Percentiles rank a stretch among this genome's conserved stretches.
These are phyloP conservation scores for Neurospora sp. DNA, from an alignment of 2,329 filamentous ascomycete genomes.

Conservation along the genomic window DNA sequence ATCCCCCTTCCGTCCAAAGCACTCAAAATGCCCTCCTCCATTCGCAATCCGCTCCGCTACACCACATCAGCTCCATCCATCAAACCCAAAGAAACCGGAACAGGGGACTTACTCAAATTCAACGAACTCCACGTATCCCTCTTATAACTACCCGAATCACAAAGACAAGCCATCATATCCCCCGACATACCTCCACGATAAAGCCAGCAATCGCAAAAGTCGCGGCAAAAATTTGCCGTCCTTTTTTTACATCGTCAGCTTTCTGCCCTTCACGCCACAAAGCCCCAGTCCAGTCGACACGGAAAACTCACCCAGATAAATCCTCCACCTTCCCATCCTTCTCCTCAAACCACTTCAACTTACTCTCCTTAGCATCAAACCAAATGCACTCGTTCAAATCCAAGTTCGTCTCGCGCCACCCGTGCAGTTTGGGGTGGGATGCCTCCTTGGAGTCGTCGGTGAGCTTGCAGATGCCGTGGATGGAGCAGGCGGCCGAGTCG, in stretches of 20 bases:
- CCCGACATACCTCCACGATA: background rate
- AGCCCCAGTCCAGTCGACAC: too few relatives aligned
- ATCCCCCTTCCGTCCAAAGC: background rate
- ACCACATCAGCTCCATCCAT: background rate
- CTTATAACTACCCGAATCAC: background rate
- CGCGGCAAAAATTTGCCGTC: background rate
- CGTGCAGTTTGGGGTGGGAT: background rate
- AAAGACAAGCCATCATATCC: background rate
- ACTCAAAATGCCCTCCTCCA: background rate
- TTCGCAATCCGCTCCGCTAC: background rate
- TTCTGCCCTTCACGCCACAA: too few relatives aligned
- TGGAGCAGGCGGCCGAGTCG: background rate
- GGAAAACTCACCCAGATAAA: too few relatives aligned
- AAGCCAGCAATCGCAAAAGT: background rate
- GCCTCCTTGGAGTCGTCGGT: background rate
- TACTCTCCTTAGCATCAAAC: background rate
- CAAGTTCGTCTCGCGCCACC: background rate
- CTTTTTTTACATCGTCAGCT: too few relatives aligned
- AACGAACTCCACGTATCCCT: background rate
- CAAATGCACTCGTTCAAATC: background rate
- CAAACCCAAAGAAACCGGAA: fast-evolving
- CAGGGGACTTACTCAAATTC: background rate
- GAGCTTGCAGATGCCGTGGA: background rate
- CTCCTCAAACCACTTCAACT: background rate
- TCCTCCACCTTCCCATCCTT: background rate